Conservation (phyloP, 2,329 filamentous ascomycete species). For the Rutstroemia sydowiana region DNA sequence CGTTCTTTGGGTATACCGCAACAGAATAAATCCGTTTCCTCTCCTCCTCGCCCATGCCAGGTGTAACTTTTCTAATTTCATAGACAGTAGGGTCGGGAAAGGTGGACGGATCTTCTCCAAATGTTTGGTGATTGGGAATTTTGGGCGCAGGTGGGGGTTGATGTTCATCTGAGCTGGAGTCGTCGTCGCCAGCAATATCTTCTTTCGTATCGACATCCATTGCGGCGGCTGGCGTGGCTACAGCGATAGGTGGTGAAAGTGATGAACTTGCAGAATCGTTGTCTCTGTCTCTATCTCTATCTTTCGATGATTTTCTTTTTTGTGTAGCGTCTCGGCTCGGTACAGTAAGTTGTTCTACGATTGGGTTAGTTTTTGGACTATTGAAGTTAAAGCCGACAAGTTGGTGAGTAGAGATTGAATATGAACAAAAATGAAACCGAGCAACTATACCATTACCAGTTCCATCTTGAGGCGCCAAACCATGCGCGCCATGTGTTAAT, state of each 20-base stretch:
- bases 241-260: slow-evolving; percentile 50
- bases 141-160: slow-evolving; percentile 54
- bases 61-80: slow-evolving; percentile 69
- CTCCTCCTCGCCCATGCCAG: slow-evolving; percentile 69
- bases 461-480: slow-evolving; percentile 56
- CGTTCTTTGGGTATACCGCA: slow-evolving; percentile 69
- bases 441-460: slow-evolving; percentile 45
- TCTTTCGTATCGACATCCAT: slow-evolving; percentile 54
- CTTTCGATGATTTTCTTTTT: slow-evolving; percentile 12
- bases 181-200: slow-evolving; percentile 38
- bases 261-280: slow-evolving; percentile 53
- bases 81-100: slow-evolving; percentile 90
- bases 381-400: too few species aligned
- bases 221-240: slow-evolving; percentile 34
- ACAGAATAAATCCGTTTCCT: slow-evolving; percentile 85
- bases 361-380: not conserved
- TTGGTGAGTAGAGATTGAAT: not conserved
- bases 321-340: slow-evolving; percentile 15
- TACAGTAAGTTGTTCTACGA: slow-evolving; percentile 21
- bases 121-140: slow-evolving; percentile 66
- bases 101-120: slow-evolving; percentile 86
- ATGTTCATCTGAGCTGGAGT: slow-evolving; percentile 45
- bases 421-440: not conserved
- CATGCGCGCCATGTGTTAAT: slow-evolving; percentile 54
- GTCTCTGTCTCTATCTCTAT: slow-evolving; percentile 16